A percentile compares a stretch with the other conserved stretches of the same genome.
Conservation (phyloP, 176 grass and related monocot genomes). For the Pharus latifolius region DNA sequence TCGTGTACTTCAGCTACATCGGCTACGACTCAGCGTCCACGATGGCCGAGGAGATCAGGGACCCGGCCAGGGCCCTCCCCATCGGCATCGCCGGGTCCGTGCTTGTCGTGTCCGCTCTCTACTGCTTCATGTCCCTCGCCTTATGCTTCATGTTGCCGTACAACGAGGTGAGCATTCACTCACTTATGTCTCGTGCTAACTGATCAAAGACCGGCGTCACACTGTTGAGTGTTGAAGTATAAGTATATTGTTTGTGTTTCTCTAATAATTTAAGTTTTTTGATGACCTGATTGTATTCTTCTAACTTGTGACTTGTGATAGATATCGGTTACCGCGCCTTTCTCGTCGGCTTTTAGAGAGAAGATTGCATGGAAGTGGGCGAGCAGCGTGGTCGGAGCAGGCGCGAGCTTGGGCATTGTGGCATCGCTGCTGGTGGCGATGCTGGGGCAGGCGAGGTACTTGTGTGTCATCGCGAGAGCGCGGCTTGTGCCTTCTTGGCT, state of each 20-base stretch:
- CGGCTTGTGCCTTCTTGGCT: conserved; percentile 69
- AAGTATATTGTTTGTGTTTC: no score
- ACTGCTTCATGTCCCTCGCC: conserved; percentile 88
- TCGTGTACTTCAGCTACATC: conserved; percentile 97
- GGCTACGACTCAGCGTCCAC: conserved; percentile 95
- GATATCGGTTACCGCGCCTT: conserved; percentile 58
- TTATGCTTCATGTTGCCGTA: conserved; percentile 83
- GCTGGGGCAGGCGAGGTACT: conserved; percentile 87
- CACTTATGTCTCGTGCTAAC: no score
- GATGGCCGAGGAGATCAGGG: conserved; percentile 88
- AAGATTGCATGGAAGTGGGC: conserved; percentile 74
- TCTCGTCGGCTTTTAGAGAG: conserved; percentile 65
- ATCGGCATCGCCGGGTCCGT: conserved; percentile 81
- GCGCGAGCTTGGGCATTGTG: conserved; percentile 77
- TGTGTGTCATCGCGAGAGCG: conserved; percentile 88
- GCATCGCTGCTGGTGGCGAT: conserved; percentile 87
- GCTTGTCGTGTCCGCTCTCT: conserved; percentile 57
- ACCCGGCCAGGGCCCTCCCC: conserved; percentile 69
- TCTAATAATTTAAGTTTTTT: no score
- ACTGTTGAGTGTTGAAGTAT: no score
- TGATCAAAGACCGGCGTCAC: no score
- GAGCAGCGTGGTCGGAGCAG: conserved; percentile 57
- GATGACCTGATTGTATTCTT: no score
- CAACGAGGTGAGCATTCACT: conserved; percentile 38
- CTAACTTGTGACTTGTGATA: background rate